Base-by-base conservation (phyloP, 2,329 filamentous ascomycete species). In the Paecilomyces variotii region DNA sequence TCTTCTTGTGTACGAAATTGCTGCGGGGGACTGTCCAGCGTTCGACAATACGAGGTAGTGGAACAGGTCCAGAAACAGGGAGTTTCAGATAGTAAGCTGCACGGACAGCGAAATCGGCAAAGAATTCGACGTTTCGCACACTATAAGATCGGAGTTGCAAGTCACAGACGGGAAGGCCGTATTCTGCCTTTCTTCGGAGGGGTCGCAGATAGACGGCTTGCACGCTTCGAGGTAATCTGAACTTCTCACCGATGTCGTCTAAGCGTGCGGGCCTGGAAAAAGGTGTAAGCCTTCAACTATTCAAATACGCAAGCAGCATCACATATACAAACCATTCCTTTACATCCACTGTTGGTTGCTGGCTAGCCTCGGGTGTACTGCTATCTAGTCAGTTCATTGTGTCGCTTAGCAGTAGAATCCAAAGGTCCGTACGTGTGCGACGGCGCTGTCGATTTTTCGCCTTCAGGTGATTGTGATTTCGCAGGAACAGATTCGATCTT, bases 1-100 rank as follows among this genome's bases (percentile, higher is more conserved):
- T 88, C 78, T 99, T 99, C 79, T 97, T 99, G 80, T 91, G 90
- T 64, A 97, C 90, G 79, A 99, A 99, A 73, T 90, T 89, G 69
- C 85, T 85, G 68, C 86, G 84, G 9, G 91, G 91, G 1, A 97
- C 91, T 0, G 94, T 97, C 94, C 94, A 99, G 67, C 92, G 85
- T 79, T 99, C 90, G 14, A 84, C 89, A 63, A 93, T 91, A 59
- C 88, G 86, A 1, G 94, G 94, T 19, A 99, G 80, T 10, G 93
- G 91, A 4, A 94, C 81, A 4, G 94, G 92, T 0, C 94, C 94
- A 53, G 84, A 89, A 2, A 91, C 91, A 9, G 91, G 88, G 1
- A 99, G 86, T 19, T 88, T 85, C 50, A 97, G 85, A 77, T 93
- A 99, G 78, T 97, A 99, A 58, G 94, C 94, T 3, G 92, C 92